Percentiles rank a stretch among this genome's conserved stretches.
phyloP scores from a whole-genome alignment of 805 yeast genomes.

The Candida pseudofarinosa region DNA sequence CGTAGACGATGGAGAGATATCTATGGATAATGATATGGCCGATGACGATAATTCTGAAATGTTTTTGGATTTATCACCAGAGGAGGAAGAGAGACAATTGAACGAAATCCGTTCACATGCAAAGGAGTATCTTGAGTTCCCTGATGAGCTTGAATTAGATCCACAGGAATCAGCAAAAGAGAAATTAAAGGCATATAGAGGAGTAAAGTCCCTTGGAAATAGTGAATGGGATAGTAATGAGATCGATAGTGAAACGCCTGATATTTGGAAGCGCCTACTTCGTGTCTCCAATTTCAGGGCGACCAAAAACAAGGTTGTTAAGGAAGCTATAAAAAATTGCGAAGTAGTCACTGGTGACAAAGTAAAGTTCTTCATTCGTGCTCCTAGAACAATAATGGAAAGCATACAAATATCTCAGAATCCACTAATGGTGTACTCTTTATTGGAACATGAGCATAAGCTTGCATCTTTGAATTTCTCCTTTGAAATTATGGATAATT shows the following conservation, averaged over 20 bases:
- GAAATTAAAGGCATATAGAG: constrained; percentile 74
- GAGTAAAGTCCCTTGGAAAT: constrained; percentile 74
- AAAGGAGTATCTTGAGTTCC: constrained; percentile 85
- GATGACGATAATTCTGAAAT: constrained; percentile 43
- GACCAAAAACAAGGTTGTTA: constrained; percentile 62
- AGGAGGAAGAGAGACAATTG: constrained; percentile 80
- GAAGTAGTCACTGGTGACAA: constrained; percentile 54
- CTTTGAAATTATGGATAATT: constrained; percentile 85
- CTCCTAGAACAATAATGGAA: constrained; percentile 47
- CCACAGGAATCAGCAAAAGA: constrained; percentile 76
- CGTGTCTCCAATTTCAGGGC: constrained; percentile 75
- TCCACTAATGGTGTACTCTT: constrained; percentile 67
- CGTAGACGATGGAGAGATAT: constrained; percentile 14
- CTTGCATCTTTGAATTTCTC: constrained; percentile 78
- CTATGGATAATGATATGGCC: constrained; percentile 21
- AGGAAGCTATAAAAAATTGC: constrained; percentile 48
- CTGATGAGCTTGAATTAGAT: constrained; percentile 86
- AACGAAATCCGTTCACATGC: constrained; percentile 63
- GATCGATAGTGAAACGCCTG: constrained; percentile 68
- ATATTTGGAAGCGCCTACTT: constrained; percentile 70
- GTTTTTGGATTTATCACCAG: constrained; percentile 71
- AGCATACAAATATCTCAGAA: constrained; percentile 37
- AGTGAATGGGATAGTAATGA: constrained; percentile 90
- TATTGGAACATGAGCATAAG: constrained; percentile 84
- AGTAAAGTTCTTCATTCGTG: constrained; percentile 55